phyloP scores from a whole-genome alignment of 768 basidiomycete species.

The Lactarius vividus region DNA sequence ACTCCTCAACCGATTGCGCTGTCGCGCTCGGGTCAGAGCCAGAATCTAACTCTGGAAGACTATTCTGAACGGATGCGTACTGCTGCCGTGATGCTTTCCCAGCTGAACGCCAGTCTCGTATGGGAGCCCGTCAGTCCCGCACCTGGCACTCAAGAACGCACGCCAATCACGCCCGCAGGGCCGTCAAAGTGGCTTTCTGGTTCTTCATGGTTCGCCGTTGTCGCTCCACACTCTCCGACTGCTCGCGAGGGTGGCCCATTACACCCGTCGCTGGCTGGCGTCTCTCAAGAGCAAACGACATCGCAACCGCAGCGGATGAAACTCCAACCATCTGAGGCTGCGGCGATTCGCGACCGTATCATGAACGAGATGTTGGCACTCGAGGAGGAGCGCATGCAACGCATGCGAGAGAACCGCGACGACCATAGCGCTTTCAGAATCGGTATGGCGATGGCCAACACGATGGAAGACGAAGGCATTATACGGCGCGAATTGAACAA shows the following conservation, averaged over 20 bases:
- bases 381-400: slow-evolving; percentile 94
- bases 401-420: slow-evolving; percentile 74
- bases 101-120: slow-evolving; percentile 79
- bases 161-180: slow-evolving; percentile 23
- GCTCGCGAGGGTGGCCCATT: slow-evolving; percentile 28
- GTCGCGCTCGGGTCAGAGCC: slow-evolving; percentile 16
- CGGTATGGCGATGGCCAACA: slow-evolving; percentile 22
- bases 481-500: slow-evolving; percentile 92
- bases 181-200: slow-evolving; percentile 34
- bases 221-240: slow-evolving; percentile 14
- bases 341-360: slow-evolving; percentile 89
- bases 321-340: slow-evolving; percentile 78
- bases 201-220: slow-evolving; percentile 31
- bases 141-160: slow-evolving; percentile 20
- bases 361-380: slow-evolving; percentile 98
- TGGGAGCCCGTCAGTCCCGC: slow-evolving; percentile 47
- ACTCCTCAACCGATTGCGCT: slow-evolving; percentile 21
- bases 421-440: slow-evolving; percentile 64
- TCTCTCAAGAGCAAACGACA: slow-evolving; percentile 25
- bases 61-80: slow-evolving; percentile 99
- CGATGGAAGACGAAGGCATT: slow-evolving; percentile 83
- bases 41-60: slow-evolving; percentile 79
- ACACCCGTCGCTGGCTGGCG: slow-evolving; percentile 36
- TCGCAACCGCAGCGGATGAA: slow-evolving; percentile 51
- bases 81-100: slow-evolving; percentile 97